These are phyloP conservation scores for Chrysochromulina tobinii DNA, from an alignment of 78 protist species.

Conservation along the genomic window DNA sequence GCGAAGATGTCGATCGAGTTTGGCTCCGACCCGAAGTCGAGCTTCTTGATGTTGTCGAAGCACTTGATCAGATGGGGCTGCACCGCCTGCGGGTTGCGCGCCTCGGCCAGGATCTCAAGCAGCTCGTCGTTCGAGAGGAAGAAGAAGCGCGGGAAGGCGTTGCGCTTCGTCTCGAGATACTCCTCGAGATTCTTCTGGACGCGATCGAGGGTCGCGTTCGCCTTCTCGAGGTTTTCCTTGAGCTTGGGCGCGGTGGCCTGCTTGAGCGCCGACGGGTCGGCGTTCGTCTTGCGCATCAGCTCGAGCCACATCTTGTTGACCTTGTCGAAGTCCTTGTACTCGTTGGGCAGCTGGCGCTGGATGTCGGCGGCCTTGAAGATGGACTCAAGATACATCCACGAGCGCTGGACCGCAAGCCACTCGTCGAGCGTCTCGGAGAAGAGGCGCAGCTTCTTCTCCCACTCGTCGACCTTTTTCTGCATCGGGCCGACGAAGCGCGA, in stretches of 20 bases:
- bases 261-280: conserved; percentile 15
- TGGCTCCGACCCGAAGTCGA: conserved; percentile 51
- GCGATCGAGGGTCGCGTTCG: conserved; percentile 53
- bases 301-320: conserved; percentile 52
- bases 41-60: conserved; percentile 45
- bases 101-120: conserved; percentile 76
- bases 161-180: conserved; percentile 77
- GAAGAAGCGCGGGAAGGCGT: conserved; percentile 73
- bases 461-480: conserved; percentile 49
- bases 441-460: conserved; percentile 40
- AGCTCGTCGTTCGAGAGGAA: conserved; percentile 87
- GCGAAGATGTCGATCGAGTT: conserved; percentile 37
- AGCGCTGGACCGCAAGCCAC: conserved; percentile 69
- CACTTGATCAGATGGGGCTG: conserved; percentile 77
- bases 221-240: not conserved
- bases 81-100: conserved; percentile 69
- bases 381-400: conserved; percentile 76
- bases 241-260: not conserved
- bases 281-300: conserved; percentile 21
- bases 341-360: conserved; percentile 65
- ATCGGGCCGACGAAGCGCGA: conserved; percentile 57
- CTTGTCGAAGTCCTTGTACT: conserved; percentile 51
- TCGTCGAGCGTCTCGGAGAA: conserved; percentile 59
- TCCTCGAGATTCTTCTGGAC: conserved; percentile 70
- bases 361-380: conserved; percentile 71